A percentile compares a stretch with the other conserved stretches of the same genome.
phyloP scores from a whole-genome alignment of 768 basidiomycete genomes.

The Auriscalpium orientale region DNA sequence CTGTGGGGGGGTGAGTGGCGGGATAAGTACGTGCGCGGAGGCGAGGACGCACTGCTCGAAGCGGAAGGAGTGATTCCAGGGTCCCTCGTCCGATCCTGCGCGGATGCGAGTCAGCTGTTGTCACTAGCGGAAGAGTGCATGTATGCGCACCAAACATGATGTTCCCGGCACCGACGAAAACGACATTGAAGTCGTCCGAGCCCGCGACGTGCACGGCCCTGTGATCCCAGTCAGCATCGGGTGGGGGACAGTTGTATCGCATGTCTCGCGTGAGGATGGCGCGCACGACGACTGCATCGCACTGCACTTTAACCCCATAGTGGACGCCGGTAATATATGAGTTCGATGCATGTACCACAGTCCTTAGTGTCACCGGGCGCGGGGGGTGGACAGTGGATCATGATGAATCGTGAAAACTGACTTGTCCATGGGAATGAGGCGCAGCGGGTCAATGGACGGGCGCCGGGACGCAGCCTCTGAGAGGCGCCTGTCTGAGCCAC shows the following conservation, averaged over 20 bases:
- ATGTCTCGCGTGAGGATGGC: no score
- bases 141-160: slow-evolving; percentile 85
- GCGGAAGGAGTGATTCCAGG: slow-evolving; percentile 91
- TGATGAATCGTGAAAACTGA: slow-evolving; percentile 17
- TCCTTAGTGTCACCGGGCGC: no score
- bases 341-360: no score
- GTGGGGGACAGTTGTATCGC: not conserved
- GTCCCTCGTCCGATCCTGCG: slow-evolving; percentile 77
- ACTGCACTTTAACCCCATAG: no score
- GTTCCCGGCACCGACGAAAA: slow-evolving; percentile 94
- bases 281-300: no score
- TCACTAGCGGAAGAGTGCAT: not conserved
- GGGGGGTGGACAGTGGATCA: no score
- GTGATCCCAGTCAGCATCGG: slow-evolving; percentile 9
- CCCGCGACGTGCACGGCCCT: slow-evolving; percentile 49
- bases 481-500: slow-evolving; percentile 31
- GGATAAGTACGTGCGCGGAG: not conserved
- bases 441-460: slow-evolving; percentile 70
- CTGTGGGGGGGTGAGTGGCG: slow-evolving; percentile 29
- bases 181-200: slow-evolving; percentile 80
- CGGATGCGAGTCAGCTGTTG: not conserved
- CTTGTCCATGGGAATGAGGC: slow-evolving; percentile 78
- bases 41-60: slow-evolving; percentile 64
- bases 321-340: no score
- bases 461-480: slow-evolving; percentile 54